A percentile compares a stretch with the other conserved stretches of the same genome.
Conservation (phyloP, 106 monocot genomes). For the Dendrobium catenatum region DNA sequence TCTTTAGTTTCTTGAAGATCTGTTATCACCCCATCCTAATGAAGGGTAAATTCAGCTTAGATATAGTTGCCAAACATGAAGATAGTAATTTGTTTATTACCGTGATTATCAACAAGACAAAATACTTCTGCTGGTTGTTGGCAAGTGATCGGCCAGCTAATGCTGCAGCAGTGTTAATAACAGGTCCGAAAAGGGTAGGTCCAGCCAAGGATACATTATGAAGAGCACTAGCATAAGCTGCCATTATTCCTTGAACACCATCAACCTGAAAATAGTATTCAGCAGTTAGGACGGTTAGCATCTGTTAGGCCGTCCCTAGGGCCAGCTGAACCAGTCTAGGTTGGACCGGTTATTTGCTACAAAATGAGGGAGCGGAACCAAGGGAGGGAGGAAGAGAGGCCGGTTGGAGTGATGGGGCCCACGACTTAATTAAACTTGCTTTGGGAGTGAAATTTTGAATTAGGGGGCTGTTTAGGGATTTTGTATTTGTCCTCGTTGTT, state of each 20-base stretch:
- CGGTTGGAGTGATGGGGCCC: too few species aligned
- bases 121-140: constrained; percentile 50
- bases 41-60: constrained; percentile 10
- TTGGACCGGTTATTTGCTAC: too few species aligned
- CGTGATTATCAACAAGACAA: constrained; percentile 78
- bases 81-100: constrained; percentile 23
- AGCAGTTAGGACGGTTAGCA: constrained; percentile 2
- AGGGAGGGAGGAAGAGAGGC: too few species aligned
- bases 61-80: not conserved
- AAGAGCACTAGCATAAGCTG: constrained; percentile 85
- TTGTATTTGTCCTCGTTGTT: too few species aligned
- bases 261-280: constrained; percentile 55
- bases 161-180: constrained; percentile 58
- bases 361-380: too few species aligned
- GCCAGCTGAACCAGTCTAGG: too few species aligned
- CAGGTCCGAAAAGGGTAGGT: constrained; percentile 83
- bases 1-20: constrained; percentile 92
- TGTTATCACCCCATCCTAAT: constrained; percentile 89
- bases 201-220: constrained; percentile 90
- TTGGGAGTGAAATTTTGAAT: too few species aligned
- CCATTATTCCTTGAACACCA: constrained; percentile 85
- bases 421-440: too few species aligned
- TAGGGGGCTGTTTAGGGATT: too few species aligned
- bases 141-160: constrained; percentile 60
- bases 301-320: too few species aligned